Evolutionary conservation across 805 yeast genomes (phyloP), one percentile per base, ranked within the genome.

Genomic region (Candida multigemmis): DNA sequence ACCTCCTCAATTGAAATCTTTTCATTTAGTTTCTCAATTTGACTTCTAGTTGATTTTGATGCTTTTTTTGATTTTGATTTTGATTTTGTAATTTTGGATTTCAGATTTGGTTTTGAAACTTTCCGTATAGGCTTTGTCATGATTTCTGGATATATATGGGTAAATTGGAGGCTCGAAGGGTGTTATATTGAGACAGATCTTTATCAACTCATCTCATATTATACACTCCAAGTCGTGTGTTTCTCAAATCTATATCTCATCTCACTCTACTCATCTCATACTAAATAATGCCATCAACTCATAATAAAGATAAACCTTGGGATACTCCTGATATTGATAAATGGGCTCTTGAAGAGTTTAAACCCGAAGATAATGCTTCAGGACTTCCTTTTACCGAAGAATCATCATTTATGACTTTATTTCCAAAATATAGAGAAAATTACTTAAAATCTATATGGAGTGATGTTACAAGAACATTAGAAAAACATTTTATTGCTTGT

Each of bases 251-350:
- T 17, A 17, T 17, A 17, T 17, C 10, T 7, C 10, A 17, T 7
- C 9, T 7, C 19, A 17, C 7, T 17, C 12, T 12, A 16, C 18
- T 7, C 5, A 9, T 11, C 8, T 23, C n/a, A 22, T 17, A 21
- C 3, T 12, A 6, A 22, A 44, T 36, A 23, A 89, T 89, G 98
- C 85, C 80, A 14, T 84, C 96, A 2, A 84, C 94, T 24, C 87
- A 89, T 54, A 84, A 91, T 54, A 78, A 76, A 47, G 97, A 91
- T 44, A 89, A 89, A 56, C 97, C 97, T 28, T 87, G 97, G 97
- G 97, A 87, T 50, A 87, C 95, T 7, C 84, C 81, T 12, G 96
- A 86, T 41, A 77, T 87, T 32, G 94, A 87, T 51, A 87, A 89
- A 52, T 89, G 98, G 98, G 65, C 70, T 41, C 64, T 75, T 19